Conservation (phyloP, 805 yeast genomes). For the Yarrowia phangngaensis region DNA sequence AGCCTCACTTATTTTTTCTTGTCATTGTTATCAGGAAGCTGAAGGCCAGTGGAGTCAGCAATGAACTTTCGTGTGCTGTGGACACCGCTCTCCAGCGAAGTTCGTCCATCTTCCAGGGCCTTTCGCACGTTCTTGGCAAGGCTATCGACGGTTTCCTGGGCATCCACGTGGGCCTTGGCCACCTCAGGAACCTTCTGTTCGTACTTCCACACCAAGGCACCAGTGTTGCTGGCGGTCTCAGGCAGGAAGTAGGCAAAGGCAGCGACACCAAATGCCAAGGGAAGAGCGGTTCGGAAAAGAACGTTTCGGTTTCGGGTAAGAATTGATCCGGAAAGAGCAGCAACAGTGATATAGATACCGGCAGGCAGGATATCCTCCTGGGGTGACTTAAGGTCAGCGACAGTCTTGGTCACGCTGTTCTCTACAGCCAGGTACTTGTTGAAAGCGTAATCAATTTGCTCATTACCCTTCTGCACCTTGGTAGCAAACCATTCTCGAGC, state of each 20-base stretch:
- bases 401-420: slow-evolving; percentile 57
- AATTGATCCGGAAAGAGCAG: slow-evolving; percentile 68
- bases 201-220: slow-evolving; percentile 53
- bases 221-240: slow-evolving; percentile 60
- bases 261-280: slow-evolving; percentile 56
- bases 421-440: slow-evolving; percentile 55
- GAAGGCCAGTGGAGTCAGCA: slow-evolving; percentile 62
- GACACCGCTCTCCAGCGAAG: slow-evolving; percentile 43
- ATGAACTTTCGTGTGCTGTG: slow-evolving; percentile 45
- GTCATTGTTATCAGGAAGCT: slow-evolving; percentile 57
- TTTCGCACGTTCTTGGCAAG: slow-evolving; percentile 47
- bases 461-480: slow-evolving; percentile 40
- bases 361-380: slow-evolving; percentile 71
- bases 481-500: slow-evolving; percentile 47
- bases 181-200: slow-evolving; percentile 63
- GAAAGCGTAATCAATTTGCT: slow-evolving; percentile 48
- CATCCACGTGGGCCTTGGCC: slow-evolving; percentile 56
- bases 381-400: slow-evolving; percentile 59
- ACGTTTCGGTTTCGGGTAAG: slow-evolving; percentile 64
- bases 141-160: slow-evolving; percentile 47
- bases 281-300: slow-evolving; percentile 52
- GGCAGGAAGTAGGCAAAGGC: slow-evolving; percentile 73
- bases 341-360: slow-evolving; percentile 61
- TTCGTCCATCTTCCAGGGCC: slow-evolving; percentile 42
- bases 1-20: slow-evolving; percentile 30